Evolutionary conservation across 257 asterid genomes (phyloP), one percentile per base, ranked within the genome.

Genomic region (Nicotiana knightiana): DNA sequence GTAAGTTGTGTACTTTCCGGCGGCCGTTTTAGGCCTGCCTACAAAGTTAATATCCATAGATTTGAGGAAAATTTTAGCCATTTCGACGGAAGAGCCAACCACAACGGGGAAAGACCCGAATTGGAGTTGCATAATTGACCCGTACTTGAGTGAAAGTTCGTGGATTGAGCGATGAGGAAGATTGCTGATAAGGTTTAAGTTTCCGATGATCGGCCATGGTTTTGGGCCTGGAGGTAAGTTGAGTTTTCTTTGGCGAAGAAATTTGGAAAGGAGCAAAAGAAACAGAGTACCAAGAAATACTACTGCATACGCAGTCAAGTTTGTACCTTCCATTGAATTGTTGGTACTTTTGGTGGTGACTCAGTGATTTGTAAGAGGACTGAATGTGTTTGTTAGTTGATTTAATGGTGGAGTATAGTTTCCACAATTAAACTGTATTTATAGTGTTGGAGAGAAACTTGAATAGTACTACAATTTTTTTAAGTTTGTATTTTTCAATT

Each of bases 161-260:
- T 89, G 88, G 79, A 89, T 9, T 11, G 92, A 89, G 0, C 85
- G 87, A 43, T 89, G 92, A 12, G 92, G 87, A 62, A 87, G 90
- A 4, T 83, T 11, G 6, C 89, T 88, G 0, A 89, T 85, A 9
- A 84, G 89, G 86, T 84, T 84, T n/a, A 89, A 68, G 78, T 89
- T 89, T 43, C 92, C 92, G 2, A 89, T 85, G 70, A 89, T 66
- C 0, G 92, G 92, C 92, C 90, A 87, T 61, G 92, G 87, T 61
- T 85, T 89, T 33, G 92, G 92, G 0, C 92, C 92, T 0, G 92
- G 92, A 12, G 92, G 89, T 17, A 77, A 67, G 3, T 85, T 85
- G 62, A 87, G 85, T 9, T 85, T 86, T 61, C 77, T 78, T 32
- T 46, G 84, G 53, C 84, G 89, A 79, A 87, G 73, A 79, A 39